Base-by-base conservation (phyloP, 805 yeast species). In the Dipodascus geniculatus region DNA sequence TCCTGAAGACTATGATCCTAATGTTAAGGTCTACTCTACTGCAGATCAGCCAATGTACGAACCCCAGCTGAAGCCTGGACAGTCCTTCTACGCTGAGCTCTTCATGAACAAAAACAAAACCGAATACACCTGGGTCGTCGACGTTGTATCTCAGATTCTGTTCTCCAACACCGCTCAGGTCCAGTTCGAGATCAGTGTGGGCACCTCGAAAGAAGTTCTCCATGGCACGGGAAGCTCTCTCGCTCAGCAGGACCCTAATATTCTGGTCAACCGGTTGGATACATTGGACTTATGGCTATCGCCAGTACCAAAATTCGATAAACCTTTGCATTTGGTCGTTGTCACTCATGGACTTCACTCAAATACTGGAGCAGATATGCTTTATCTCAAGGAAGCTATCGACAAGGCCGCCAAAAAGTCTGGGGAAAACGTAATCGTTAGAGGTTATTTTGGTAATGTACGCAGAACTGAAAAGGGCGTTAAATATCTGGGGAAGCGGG, bases 311-410 rank as follows among this genome's bases (percentile, higher is more conserved):
- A 59, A 69, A 9, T 70, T 74, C 0, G 61, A 70, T 3, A 66
- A 69, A 54, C 93, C 95, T 0, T 78, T 83, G 14, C 99, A 93
- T 71, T 71, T 93, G 54, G 93, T 91, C 2, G 74, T 93, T 2
- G 60, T 90, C 11, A 88, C 96, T 0, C 99, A 93, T 66, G 99
- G 99, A 0, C 75, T 93, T 23, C 95, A 88, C 63, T 87, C 97
- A 1, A 93, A 90, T 62, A 78, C 83, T 2, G 83, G 93, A 1
- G 88, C 96, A 9, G 99, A 93, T 67, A 80, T 93, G 95, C 74
- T 87, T 19, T 90, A 83, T 61, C 62, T 91, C 54, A 89, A 89
- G 59, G 98, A 93, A 62, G 76, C 76, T 60, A 79, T 93, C 16
- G 93, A 87, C 58, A 65, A 70, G 23, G 71, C 71, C 2, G 74